Conservation (phyloP, 139 green algal genomes). For the Protoeuglena noctilucae region DNA sequence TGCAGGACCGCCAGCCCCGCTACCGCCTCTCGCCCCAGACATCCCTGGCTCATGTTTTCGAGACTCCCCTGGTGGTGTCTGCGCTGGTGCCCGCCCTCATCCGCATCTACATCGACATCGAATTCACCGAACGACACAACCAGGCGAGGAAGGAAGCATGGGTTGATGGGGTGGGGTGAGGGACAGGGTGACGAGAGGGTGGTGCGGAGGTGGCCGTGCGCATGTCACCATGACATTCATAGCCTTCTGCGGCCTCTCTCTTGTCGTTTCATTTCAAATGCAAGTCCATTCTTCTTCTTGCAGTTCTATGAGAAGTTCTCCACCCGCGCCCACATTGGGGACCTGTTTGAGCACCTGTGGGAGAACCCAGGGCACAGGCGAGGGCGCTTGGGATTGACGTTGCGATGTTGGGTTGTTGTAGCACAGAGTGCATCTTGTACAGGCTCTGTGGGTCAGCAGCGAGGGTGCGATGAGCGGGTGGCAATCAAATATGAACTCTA, state of each 20-base stretch:
- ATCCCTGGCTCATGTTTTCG: too few species aligned
- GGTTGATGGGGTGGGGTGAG: neutral
- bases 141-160: neutral
- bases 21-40: too few species aligned
- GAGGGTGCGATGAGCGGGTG: too few species aligned
- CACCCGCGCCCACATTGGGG: constrained; percentile 54
- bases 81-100: constrained; percentile 26
- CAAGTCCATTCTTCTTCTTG: neutral
- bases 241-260: neutral
- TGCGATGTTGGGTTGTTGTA: neutral
- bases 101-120: constrained; percentile 29
- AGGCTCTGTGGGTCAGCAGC: neutral
- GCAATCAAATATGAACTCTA: too few species aligned
- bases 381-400: neutral
- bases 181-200: neutral
- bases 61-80: constrained; percentile 13
- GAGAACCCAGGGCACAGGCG: constrained; percentile 34
- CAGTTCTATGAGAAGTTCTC: constrained; percentile 93
- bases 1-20: too few species aligned
- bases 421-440: neutral
- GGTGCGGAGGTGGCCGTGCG: neutral
- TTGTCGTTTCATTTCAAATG: neutral
- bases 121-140: constrained; percentile 23
- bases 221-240: neutral
- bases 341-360: constrained; percentile 81